These are phyloP conservation scores for Hamamelis virginiana DNA, from an alignment of 164 flowering plant species.

Conservation along the genomic window DNA sequence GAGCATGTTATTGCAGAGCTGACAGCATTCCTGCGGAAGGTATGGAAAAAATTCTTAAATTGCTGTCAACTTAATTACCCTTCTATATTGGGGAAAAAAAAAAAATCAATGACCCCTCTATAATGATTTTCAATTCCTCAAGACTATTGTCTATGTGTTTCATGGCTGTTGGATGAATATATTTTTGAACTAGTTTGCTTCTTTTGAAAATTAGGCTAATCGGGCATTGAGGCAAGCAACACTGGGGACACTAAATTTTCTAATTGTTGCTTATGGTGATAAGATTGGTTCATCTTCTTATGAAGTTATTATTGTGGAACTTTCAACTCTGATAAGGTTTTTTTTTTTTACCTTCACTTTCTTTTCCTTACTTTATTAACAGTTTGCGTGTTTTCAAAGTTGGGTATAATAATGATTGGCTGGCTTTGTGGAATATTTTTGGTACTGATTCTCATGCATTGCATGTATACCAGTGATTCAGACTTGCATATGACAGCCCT, in stretches of 20 bases:
- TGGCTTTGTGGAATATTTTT: constrained; percentile 2
- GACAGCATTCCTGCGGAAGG: constrained; percentile 93
- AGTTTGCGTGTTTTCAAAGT: not conserved
- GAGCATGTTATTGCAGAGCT: constrained; percentile 85
- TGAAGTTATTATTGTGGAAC: constrained; percentile 91
- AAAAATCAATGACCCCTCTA: not conserved
- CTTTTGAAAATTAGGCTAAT: constrained; percentile 64
- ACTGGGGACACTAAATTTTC: constrained; percentile 85
- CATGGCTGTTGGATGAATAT: not conserved
- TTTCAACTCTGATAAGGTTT: constrained; percentile 90
- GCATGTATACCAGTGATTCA: constrained; percentile 64
- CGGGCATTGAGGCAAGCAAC: constrained; percentile 94
- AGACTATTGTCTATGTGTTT: not conserved
- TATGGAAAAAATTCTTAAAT: constrained; percentile 17
- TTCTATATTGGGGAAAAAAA: too few relatives aligned
- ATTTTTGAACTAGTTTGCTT: constrained; percentile 4
- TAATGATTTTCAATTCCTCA: too few relatives aligned
- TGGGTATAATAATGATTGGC: not conserved
- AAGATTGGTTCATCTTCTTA: constrained; percentile 79
- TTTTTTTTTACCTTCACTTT: not conserved
- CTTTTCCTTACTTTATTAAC: not conserved
- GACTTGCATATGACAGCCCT: constrained; percentile 99
- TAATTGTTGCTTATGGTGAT: constrained; percentile 93
- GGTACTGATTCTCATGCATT: not conserved
- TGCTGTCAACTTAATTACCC: not conserved